Base-by-base conservation (phyloP, 257 asterid genomes). In the Przewalskia tangutica region DNA sequence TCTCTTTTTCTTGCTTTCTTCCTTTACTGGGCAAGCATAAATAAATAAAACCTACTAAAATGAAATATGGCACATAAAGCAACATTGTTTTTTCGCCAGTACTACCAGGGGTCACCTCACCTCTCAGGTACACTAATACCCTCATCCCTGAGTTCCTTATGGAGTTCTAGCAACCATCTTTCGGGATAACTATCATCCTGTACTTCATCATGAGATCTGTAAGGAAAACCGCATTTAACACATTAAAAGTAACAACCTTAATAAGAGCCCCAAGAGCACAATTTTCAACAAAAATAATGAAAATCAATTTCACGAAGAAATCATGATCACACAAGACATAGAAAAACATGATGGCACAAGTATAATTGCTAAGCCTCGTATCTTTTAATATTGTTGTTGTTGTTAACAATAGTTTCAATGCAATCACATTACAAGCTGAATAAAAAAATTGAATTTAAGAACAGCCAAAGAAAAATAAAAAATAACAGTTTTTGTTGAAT, bases 61-160 rank as follows among this genome's bases (percentile, higher is more conserved):
- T 73, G 60, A 73, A 73, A 73, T 23, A 73, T 12, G 60, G 23
- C 14, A 0, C 8, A 6, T 60, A 50, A 73, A 73, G 44, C 44
- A 73, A 48, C 44, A 13, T 12, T 20, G 4, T 5, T 71, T 44
- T 46, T 12, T 2, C 64, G 2, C 54, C 53, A 42, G 54, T 40
- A 17, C 54, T 18, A 40, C 54, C 34, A 17, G 65, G 17, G 40
- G 73, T 66, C 36, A 50, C 5, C 83, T 82, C 67, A 85, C 91
- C 91, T 88, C 46, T 85, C 88, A 62, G 88, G 91, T 34, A 86
- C 50, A 18, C 44, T 83, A 60, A 85, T 85, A 75, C 89, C 87
- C 78, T 86, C 84, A 68, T 70, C 82, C 80, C 68, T 63, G 46
- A 88, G 89, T 82, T 86, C 86, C 66, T 36, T 81, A 23, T 76